Evolutionary conservation across 176 grass and related monocot species (phyloP).

Genomic region (Otatea glauca): DNA sequence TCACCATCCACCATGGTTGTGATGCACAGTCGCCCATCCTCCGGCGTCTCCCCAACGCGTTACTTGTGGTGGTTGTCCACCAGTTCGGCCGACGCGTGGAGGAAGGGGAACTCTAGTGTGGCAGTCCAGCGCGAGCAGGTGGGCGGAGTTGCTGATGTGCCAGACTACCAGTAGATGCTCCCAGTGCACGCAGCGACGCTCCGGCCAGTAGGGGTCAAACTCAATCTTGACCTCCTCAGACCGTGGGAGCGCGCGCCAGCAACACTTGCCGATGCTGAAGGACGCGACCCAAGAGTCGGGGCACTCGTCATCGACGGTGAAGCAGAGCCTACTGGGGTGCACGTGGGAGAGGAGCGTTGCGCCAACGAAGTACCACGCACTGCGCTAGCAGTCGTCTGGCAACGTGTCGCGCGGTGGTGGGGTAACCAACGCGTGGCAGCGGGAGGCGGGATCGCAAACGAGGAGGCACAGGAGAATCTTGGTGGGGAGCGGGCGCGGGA

Average conservation of each 20-base stretch:
- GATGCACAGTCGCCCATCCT: background rate
- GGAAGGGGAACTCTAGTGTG: background rate
- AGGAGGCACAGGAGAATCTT: too few relatives aligned
- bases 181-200: background rate
- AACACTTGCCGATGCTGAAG: background rate
- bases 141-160: background rate
- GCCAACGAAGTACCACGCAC: too few relatives aligned
- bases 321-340: background rate
- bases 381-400: too few relatives aligned
- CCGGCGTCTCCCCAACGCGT: slow-evolving; percentile 1
- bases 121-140: background rate
- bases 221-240: background rate
- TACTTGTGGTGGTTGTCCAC: slow-evolving; percentile 13
- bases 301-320: background rate
- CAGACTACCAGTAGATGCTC: slow-evolving; percentile 26
- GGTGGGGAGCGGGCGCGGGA: too few relatives aligned
- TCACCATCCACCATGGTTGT: too few relatives aligned
- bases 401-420: too few relatives aligned
- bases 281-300: background rate
- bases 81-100: background rate
- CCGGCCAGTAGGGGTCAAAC: background rate
- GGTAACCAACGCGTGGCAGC: too few relatives aligned
- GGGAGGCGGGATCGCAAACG: too few relatives aligned
- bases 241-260: background rate
- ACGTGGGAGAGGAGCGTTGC: too few relatives aligned